A percentile compares a stretch with the other conserved stretches of the same genome.
phyloP scores from a whole-genome alignment of 441 rosid genomes.

The Adansonia rubrostipa region DNA sequence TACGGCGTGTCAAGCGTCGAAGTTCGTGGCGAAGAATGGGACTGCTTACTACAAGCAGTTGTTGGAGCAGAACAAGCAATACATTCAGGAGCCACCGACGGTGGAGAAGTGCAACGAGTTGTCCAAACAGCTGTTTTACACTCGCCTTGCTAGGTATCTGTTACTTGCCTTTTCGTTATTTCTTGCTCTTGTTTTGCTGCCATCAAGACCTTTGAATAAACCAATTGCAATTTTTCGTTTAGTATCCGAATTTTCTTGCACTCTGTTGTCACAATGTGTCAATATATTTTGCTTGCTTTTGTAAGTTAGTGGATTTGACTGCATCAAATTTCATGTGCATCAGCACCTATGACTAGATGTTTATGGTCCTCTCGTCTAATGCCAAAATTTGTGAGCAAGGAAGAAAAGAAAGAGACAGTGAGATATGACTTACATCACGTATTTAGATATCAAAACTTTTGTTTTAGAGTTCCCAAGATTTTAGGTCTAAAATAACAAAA shows the following conservation, averaged over 20 bases:
- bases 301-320: neutral
- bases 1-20: slow-evolving; percentile 75
- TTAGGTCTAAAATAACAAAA: neutral
- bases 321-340: neutral
- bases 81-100: slow-evolving; percentile 80
- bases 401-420: neutral
- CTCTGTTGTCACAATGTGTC: neutral
- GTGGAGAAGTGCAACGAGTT: slow-evolving; percentile 71
- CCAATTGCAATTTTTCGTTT: neutral
- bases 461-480: neutral
- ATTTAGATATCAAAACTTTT: neutral
- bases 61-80: slow-evolving; percentile 77
- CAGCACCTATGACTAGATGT: neutral
- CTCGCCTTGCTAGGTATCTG: slow-evolving; percentile 80
- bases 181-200: neutral
- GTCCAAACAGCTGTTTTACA: slow-evolving; percentile 77
- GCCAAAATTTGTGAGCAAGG: neutral
- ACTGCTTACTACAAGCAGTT: slow-evolving; percentile 71
- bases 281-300: neutral
- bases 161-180: neutral
- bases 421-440: neutral
- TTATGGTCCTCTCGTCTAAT: neutral
- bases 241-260: neutral
- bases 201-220: too few species aligned
- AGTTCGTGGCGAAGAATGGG: slow-evolving; percentile 70